Evolutionary conservation across 2,329 filamentous ascomycete species (phyloP), one percentile per base, ranked within the genome.

Genomic region (Epichloe sp.): DNA sequence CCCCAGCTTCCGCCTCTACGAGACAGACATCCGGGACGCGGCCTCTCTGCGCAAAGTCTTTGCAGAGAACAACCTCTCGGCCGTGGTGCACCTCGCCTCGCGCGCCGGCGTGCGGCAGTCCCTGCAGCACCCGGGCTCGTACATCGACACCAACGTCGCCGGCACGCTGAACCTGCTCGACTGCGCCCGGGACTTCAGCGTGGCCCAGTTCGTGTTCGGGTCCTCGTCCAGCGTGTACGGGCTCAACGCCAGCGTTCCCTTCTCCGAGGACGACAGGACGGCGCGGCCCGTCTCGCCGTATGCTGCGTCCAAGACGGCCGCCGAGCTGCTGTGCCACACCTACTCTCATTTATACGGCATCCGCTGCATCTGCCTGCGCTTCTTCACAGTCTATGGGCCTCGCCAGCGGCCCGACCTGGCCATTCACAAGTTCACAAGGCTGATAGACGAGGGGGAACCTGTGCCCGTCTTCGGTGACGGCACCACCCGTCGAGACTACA

Each of bases 341-440:
- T 59, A 60, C 46, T 53, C 57, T 8, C 57, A 59, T 44, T 56
- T 61, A 3, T 59, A 60, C 46, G 49, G 34, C 38, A 56, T 60
- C 14, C 55, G 57, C n/a, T 59, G 56, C 51, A 38, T 59, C 23
- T 57, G 55, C 14, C 56, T 60, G 11, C 51, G 58, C n/a, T 59
- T 60, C 55, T 60, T 60, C 47, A 60, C 56, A 34, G 59, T 59
- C 11, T 61, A 61, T 41, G 59, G 59, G 41, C 50, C 58, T 11
- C 55, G 58, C 8, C 58, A 60, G 49, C 59, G 59, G 5, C 58
- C 59, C 2, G 59, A 60, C 40, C 50, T 60, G 41, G 58, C 58
- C 7, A 59, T 60, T 34, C 54, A 58, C 52, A 60, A 60, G 37
- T 60, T 60, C 14, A 38, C 36, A 15, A 38, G 3, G 36, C 47